These are phyloP conservation scores for Elongisporangium prolatum DNA, from an alignment of 352 stramenopile genomes.

Conservation along the genomic window DNA sequence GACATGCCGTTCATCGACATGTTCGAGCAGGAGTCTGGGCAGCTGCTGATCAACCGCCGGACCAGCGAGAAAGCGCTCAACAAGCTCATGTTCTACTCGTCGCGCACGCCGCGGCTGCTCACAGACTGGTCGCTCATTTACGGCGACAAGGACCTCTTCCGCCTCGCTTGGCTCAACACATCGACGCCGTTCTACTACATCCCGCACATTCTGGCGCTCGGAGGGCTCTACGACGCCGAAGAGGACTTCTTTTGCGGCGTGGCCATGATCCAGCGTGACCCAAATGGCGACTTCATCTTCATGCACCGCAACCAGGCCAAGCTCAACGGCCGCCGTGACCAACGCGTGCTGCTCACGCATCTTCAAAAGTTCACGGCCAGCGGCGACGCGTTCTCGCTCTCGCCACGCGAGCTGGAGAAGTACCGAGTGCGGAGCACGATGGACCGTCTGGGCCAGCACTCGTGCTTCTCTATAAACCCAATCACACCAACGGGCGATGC, in stretches of 20 bases:
- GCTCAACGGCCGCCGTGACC: slow-evolving; percentile 52
- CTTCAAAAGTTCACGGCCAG: slow-evolving; percentile 74
- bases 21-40: slow-evolving; percentile 82
- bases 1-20: slow-evolving; percentile 85
- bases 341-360: slow-evolving; percentile 55
- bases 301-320: slow-evolving; percentile 81
- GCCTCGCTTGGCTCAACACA: slow-evolving; percentile 76
- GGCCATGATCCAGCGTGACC: slow-evolving; percentile 78
- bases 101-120: slow-evolving; percentile 46
- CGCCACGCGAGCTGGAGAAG: slow-evolving; percentile 55
- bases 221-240: slow-evolving; percentile 37
- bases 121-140: slow-evolving; percentile 70
- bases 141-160: slow-evolving; percentile 74
- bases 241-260: slow-evolving; percentile 72
- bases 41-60: slow-evolving; percentile 64
- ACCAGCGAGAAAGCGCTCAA: slow-evolving; percentile 30
- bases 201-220: slow-evolving; percentile 48
- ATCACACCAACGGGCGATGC: slow-evolving; percentile 24
- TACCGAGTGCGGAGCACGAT: slow-evolving; percentile 69
- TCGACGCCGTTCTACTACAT: slow-evolving; percentile 65
- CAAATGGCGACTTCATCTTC: slow-evolving; percentile 67
- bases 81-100: slow-evolving; percentile 81
- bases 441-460: slow-evolving; percentile 47
- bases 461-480: slow-evolving; percentile 60
- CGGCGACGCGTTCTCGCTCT: slow-evolving; percentile 46